A percentile compares a stretch with the other conserved stretches of the same genome.
Evolutionary conservation across 306 rosid genomes (phyloP).

Genomic region (Ormosia emarginata): DNA sequence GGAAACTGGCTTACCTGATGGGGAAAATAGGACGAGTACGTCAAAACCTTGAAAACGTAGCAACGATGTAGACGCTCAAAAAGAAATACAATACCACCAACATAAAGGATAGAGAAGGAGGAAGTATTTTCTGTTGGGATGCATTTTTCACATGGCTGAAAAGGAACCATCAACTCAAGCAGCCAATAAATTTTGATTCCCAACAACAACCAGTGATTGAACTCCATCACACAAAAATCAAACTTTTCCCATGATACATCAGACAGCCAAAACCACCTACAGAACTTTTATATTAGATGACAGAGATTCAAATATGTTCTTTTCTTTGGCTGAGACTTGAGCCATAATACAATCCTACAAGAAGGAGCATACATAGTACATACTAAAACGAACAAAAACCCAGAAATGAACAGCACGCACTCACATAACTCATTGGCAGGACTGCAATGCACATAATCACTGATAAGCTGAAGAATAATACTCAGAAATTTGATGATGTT

Average conservation of each 20-base stretch:
- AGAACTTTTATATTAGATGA: background rate
- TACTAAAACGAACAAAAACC: background rate
- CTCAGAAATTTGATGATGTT: slow-evolving; percentile 17
- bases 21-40: background rate
- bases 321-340: background rate
- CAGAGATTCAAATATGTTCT: background rate
- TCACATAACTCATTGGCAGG: background rate
- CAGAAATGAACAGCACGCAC: background rate
- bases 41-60: slow-evolving; percentile 14
- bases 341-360: background rate
- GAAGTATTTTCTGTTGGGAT: background rate
- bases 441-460: background rate
- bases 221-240: background rate
- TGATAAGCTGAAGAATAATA: slow-evolving; percentile 1
- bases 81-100: background rate
- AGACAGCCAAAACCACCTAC: background rate
- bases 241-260: background rate
- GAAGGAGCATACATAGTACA: background rate
- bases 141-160: slow-evolving; percentile 38
- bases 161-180: background rate
- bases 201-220: background rate
- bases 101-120: background rate
- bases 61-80: background rate
- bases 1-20: slow-evolving; percentile 1
- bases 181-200: background rate